Evolutionary conservation across 1,284 basidiomycete genomes (phyloP).

Genomic region (Vanrija pseudolonga): DNA sequence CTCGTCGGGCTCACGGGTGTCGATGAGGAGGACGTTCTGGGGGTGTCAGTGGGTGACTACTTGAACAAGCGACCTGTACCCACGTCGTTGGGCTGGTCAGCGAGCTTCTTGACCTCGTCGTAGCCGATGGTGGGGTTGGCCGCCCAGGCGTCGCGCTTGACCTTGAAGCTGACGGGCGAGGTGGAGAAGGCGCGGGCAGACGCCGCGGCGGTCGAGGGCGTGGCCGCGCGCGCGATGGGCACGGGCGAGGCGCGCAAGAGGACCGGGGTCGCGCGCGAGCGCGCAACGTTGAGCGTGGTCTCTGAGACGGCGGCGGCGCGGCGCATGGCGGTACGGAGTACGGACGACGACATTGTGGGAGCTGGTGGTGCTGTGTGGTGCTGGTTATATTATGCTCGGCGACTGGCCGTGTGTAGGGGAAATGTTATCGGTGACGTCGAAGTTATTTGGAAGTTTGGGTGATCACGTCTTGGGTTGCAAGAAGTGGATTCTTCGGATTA

Average conservation of each 20-base stretch:
- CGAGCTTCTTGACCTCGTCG: constrained; percentile 77
- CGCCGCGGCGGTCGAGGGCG: not conserved
- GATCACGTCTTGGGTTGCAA: no score
- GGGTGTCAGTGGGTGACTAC: not conserved
- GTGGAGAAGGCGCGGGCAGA: constrained; percentile 2
- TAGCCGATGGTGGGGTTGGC: constrained; percentile 63
- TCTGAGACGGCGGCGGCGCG: constrained; percentile 3
- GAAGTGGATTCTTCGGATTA: no score
- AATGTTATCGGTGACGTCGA: no score
- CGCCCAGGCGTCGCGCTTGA: constrained; percentile 29
- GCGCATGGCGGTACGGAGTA: constrained; percentile 6
- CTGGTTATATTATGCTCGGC: no score
- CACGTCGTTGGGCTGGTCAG: constrained; percentile 74
- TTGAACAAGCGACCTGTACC: constrained; percentile 39
- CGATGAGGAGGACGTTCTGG: constrained; percentile 76
- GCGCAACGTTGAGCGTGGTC: not conserved
- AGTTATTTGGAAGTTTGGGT: no score
- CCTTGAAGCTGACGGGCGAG: not conserved
- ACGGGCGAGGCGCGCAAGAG: not conserved
- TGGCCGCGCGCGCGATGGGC: not conserved
- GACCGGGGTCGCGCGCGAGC: not conserved
- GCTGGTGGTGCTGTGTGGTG: not conserved
- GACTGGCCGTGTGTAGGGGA: no score
- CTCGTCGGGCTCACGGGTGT: constrained; percentile 92
- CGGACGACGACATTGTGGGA: constrained; percentile 2